Conservation (phyloP, 1,284 basidiomycete species). For the Pascua guehoae region DNA sequence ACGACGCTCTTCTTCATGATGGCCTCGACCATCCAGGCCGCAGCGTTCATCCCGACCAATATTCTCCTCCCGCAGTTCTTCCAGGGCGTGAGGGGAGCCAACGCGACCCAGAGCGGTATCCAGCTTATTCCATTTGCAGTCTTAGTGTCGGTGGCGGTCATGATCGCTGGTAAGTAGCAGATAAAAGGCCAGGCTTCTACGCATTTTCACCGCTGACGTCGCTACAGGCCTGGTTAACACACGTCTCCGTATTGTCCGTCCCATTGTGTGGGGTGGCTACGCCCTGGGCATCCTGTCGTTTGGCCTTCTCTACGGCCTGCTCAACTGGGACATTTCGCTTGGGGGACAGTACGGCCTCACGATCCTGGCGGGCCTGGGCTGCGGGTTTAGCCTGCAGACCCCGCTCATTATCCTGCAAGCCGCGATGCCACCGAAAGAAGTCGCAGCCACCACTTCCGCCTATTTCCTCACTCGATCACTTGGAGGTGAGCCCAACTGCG, state of each 20-base stretch:
- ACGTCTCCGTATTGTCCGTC: slow-evolving; percentile 34
- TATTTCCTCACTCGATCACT: slow-evolving; percentile 35
- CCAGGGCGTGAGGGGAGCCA: slow-evolving; percentile 35
- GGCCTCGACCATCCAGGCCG: slow-evolving; percentile 31
- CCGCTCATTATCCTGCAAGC: slow-evolving; percentile 43
- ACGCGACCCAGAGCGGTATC: slow-evolving; percentile 24
- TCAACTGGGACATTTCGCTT: slow-evolving; percentile 22
- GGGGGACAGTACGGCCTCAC: slow-evolving; percentile 27
- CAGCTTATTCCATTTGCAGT: slow-evolving; percentile 32
- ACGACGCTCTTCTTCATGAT: slow-evolving; percentile 43
- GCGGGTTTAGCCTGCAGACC: slow-evolving; percentile 30
- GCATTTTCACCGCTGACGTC: slow-evolving; percentile 17
- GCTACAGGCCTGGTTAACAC: slow-evolving; percentile 37
- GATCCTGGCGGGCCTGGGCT: slow-evolving; percentile 26
- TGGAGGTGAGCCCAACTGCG: slow-evolving; percentile 13
- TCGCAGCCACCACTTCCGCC: slow-evolving; percentile 44
- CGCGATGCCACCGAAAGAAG: slow-evolving; percentile 45
- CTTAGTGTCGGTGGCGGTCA: slow-evolving; percentile 13
- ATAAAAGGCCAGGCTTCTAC: too few relatives aligned
- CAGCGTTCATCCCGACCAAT: slow-evolving; percentile 32
- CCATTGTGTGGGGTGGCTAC: slow-evolving; percentile 41
- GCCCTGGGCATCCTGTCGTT: slow-evolving; percentile 28
- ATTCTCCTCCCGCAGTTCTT: slow-evolving; percentile 43
- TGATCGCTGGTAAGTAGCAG: too few relatives aligned
- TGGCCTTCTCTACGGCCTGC: slow-evolving; percentile 29